Evolutionary conservation across 192 early-diverging fungal genomes (phyloP).

Genomic region (Phlyctochytrium planicorne): DNA sequence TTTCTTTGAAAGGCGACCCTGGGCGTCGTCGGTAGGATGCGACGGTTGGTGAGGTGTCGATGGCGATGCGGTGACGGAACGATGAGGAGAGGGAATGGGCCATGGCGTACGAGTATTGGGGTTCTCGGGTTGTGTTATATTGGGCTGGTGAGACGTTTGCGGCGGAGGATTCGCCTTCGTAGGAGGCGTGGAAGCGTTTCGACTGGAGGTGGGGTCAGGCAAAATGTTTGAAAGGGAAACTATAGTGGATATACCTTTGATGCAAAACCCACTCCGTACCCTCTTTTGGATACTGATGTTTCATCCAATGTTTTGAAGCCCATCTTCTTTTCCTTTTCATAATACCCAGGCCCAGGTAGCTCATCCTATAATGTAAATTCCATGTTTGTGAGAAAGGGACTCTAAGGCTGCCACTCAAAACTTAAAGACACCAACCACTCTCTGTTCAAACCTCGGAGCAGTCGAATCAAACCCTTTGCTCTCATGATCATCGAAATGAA

Average conservation of each 20-base stretch:
- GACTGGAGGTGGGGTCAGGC: neutral
- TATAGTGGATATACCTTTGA: no score
- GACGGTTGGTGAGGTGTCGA: no score
- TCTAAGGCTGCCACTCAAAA: neutral
- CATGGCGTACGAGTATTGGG: constrained; percentile 33
- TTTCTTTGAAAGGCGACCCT: no score
- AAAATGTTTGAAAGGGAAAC: neutral
- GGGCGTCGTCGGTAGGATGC: no score
- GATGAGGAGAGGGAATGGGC: constrained; percentile 35
- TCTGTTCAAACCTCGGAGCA: constrained; percentile 34
- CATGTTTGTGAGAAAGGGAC: constrained; percentile 8
- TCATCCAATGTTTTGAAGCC: constrained; percentile 24
- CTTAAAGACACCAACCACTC: constrained; percentile 18
- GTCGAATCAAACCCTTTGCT: constrained; percentile 49
- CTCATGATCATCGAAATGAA: constrained; percentile 53
- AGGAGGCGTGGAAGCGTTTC: neutral
- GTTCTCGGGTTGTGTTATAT: constrained; percentile 33
- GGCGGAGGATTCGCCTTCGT: constrained; percentile 32
- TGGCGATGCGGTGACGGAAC: constrained; percentile 31
- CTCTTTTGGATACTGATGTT: constrained; percentile 37
- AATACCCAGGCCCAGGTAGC: constrained; percentile 56
- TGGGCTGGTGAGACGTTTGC: constrained; percentile 38
- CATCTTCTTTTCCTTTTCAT: constrained; percentile 18
- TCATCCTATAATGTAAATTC: constrained; percentile 41
- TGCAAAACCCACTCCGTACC: constrained; percentile 49